A percentile compares a stretch with the other conserved stretches of the same genome.
These are phyloP conservation scores for Globisporangium mamillatum DNA, from an alignment of 352 stramenopile genomes.

Conservation along the genomic window DNA sequence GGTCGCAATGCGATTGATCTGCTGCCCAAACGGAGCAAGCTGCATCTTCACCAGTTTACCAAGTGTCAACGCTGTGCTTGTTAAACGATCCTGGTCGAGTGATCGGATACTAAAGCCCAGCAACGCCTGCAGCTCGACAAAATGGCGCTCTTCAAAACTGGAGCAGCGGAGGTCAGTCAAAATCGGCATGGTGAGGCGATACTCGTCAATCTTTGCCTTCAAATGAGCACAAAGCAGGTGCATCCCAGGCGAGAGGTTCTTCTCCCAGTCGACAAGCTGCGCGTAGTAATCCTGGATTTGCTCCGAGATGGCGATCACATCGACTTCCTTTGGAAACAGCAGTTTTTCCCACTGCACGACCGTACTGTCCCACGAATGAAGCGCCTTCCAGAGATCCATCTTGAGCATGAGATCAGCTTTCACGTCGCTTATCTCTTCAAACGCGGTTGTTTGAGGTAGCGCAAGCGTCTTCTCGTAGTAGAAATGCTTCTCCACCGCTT, in stretches of 20 bases:
- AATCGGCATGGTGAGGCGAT: conserved; percentile 79
- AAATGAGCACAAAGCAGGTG: conserved; percentile 48
- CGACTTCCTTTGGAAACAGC: conserved; percentile 60
- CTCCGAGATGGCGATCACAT: conserved; percentile 66
- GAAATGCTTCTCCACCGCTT: conserved; percentile 37
- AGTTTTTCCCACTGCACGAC: conserved; percentile 45
- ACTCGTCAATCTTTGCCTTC: conserved; percentile 77
- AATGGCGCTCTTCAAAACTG: conserved; percentile 69
- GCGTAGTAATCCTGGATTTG: conserved; percentile 59
- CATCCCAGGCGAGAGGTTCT: conserved; percentile 46
- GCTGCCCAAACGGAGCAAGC: conserved; percentile 59
- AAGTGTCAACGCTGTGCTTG: conserved; percentile 53
- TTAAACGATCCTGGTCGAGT: conserved; percentile 12
- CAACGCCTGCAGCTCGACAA: conserved; percentile 45
- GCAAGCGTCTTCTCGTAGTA: conserved; percentile 56
- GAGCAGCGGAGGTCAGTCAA: conserved; percentile 53
- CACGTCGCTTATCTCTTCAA: conserved; percentile 77
- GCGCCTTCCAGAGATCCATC: conserved; percentile 73
- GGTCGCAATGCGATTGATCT: conserved; percentile 84
- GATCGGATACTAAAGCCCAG: conserved; percentile 78
- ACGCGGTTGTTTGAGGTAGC: conserved; percentile 60
- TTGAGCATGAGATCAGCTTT: conserved; percentile 76
- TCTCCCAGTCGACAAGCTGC: conserved; percentile 49
- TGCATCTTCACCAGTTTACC: conserved; percentile 80
- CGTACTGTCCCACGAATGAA: conserved; percentile 59